These are phyloP conservation scores for Calonectria pteridis DNA, from an alignment of 2,329 filamentous ascomycete genomes.

Conservation along the genomic window DNA sequence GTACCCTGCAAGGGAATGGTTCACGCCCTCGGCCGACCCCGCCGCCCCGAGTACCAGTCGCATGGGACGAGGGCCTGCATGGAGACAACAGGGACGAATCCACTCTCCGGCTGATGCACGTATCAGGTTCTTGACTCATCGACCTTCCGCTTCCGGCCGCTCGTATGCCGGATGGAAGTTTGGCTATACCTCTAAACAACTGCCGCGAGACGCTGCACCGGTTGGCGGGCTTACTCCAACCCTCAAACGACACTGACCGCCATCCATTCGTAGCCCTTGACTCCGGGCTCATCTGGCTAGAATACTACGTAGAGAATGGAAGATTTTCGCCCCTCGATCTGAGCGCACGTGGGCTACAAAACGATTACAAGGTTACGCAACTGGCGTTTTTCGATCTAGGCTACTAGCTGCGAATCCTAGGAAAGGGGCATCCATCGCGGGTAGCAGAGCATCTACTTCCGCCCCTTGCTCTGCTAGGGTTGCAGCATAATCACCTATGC, in stretches of 20 bases:
- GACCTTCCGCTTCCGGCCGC: neutral
- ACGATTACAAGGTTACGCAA: neutral
- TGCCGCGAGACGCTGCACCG: neutral
- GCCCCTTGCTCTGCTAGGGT: neutral
- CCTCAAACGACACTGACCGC: neutral
- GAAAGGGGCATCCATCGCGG: neutral
- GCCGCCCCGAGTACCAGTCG: neutral
- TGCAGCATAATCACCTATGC: neutral
- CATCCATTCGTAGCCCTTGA: neutral
- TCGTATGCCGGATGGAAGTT: neutral
- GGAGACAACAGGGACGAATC: neutral
- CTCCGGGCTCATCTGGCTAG: neutral
- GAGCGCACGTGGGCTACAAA: neutral
- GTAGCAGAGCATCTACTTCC: neutral
- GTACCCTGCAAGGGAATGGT: neutral
- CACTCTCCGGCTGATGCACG: neutral
- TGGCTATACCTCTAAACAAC: neutral
- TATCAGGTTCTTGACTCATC: neutral
- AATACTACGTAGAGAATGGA: neutral
- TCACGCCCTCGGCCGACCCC: neutral
- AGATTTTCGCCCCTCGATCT: neutral
- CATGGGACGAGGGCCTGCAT: neutral
- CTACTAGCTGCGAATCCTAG: neutral
- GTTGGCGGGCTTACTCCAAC: neutral
- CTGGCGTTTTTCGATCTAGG: neutral